Evolutionary conservation across 768 basidiomycete species (phyloP), one percentile per base, ranked within the genome.

Genomic region (Suillus discolor): DNA sequence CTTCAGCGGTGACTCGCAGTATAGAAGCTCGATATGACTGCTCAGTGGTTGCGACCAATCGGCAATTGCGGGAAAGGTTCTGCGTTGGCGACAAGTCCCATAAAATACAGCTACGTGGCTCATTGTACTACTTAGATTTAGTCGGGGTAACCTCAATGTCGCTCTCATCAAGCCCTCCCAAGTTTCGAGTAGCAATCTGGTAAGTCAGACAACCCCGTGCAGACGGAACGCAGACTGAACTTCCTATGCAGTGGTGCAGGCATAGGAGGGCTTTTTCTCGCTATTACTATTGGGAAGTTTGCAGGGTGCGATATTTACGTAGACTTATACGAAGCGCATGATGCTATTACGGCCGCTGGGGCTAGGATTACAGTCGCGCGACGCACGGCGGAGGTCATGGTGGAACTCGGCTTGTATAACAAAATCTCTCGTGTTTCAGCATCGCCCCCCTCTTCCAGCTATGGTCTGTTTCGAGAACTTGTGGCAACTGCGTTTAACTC

Each of bases 321-420:
- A 16, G 72, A 80, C 62, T 68, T 84, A 3, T 85, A 83, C 68
- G 83, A 85, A 71, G 76, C 80, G 0, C 78, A 76, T 28, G 78
- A 76, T 23, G 74, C 77, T 54, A 74, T 81, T 31, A 77, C 75
- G 4, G 75, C 75, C 28, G 68, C 77, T 39, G 81, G 81, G 4
- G 77, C 79, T 3, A 79, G 84, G 74, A 31, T 82, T 76, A 45
- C 80, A 74, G 79, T 84, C 15, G 2, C 16, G 41, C 41, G 7
- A 7, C 6, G 41, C 41, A 42, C 41, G 7, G 5, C 41, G 6
- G 41, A 42, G 16, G 41, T 42, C 6, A 16, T 42, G 6, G 6
- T 7, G 41, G 41, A 42, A 42, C 41, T 42, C 41, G 6, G 6
- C 41, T 42, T 18, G 16, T 42, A 7, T 42, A 0, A 42, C 18